Base-by-base conservation (phyloP, 139 green algal genomes). In the Chlorella sp. region DNA sequence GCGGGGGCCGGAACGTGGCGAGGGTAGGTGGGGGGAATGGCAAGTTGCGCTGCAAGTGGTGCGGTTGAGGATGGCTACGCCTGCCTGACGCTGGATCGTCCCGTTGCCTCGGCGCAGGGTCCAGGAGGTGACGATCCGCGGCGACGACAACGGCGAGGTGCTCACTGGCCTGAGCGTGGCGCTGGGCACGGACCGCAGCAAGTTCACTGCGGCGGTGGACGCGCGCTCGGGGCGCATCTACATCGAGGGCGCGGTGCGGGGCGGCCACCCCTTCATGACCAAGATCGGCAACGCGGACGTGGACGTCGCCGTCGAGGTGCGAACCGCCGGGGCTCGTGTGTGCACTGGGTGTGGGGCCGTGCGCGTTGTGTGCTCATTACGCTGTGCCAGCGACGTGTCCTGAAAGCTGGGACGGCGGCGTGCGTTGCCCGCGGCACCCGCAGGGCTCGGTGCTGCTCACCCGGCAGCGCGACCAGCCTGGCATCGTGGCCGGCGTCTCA, bases 211-310 rank as follows among this genome's bases (percentile, higher is more conserved):
- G 14, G 87, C 89, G 1, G 70, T 94, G 24, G 82, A 91, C 77
- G 3, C 36, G 35, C 26, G 42, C 32, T 65, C 42, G 30, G 73
- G 77, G 31, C 75, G 79, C 72, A 93, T 97, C 80, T 77, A 83
- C 29, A 82, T 96, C 49, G 78, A 89, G 67, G 93, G 67, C 29
- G 88, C 26, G 42, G 91, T 96, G 1, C 72, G 72, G 29, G 81
- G 78, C 62, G 74, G 66, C 27, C 49, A 66, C 24, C 88, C 94
- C 36, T 96, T 93, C 88, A 80, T 98, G 5, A 93, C 88, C 32
- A 83, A 87, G 63, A 88, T 98, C 31, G 94, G 93, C 74, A 78
- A 69, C 75, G 97, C 95, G 72, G 89, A 95, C 67, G 88, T 96
- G 31, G 94, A 98, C 72, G 81, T 98, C 68, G 62, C 72, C 3